Percentiles rank a stretch among this genome's conserved stretches.
Evolutionary conservation across 345 rosid species (phyloP).

Genomic region (Camelina laxa): DNA sequence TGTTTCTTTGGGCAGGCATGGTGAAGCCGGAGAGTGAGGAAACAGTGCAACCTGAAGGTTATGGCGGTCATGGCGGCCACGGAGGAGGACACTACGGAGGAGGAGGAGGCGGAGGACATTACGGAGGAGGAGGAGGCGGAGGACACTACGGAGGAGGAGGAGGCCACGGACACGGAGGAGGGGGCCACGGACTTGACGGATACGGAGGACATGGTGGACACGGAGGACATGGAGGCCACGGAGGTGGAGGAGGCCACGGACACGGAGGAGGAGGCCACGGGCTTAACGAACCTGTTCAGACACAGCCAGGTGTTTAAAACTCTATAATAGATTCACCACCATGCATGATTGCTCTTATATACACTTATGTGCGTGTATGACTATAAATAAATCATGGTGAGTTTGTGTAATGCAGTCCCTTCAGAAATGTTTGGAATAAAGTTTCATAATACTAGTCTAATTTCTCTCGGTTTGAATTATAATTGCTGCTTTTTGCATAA

Average conservation of each 20-base stretch:
- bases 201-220: too few relatives aligned
- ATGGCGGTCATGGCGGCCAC: background rate
- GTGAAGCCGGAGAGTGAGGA: constrained; percentile 15
- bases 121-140: background rate
- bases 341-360: background rate
- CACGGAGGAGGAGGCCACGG: background rate
- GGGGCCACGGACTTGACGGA: too few relatives aligned
- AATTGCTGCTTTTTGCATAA: too few relatives aligned
- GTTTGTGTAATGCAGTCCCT: constrained; percentile 20
- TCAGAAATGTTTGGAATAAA: background rate
- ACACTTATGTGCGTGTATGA: background rate
- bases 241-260: background rate
- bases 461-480: too few relatives aligned
- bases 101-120: too few relatives aligned
- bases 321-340: background rate
- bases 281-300: constrained; percentile 13
- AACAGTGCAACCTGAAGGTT: constrained; percentile 23
- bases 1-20: background rate
- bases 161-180: too few relatives aligned
- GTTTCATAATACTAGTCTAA: too few relatives aligned
- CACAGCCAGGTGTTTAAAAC: constrained; percentile 31
- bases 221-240: background rate
- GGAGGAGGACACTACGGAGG: background rate
- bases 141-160: background rate
- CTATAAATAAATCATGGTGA: constrained; percentile 17